Conservation (phyloP, 148 eudicot species). For the Arctostaphylos glauca region DNA sequence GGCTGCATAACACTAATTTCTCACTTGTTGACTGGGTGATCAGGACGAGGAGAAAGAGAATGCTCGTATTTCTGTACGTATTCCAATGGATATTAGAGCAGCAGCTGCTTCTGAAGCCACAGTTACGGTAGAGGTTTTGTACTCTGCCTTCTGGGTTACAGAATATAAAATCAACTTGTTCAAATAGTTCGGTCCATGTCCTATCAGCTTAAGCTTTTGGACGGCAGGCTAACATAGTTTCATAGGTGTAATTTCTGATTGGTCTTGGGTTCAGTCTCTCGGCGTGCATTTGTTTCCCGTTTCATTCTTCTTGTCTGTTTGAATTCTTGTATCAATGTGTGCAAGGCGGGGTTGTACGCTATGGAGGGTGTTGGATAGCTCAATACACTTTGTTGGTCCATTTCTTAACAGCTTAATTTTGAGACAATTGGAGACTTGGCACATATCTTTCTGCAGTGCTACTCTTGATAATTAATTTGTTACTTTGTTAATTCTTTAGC, state of each 20-base stretch:
- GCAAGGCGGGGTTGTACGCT: not conserved
- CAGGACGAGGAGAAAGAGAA: slow-evolving; percentile 35
- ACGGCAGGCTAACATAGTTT: not conserved
- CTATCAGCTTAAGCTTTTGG: not conserved
- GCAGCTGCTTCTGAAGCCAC: slow-evolving; percentile 21
- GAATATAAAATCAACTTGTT: not conserved
- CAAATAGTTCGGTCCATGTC: not conserved
- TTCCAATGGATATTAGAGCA: slow-evolving; percentile 22
- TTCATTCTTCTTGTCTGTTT: not conserved
- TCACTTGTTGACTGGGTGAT: slow-evolving; percentile 11
- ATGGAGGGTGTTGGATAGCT: not conserved
- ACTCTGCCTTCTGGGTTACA: not conserved
- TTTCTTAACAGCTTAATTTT: not conserved
- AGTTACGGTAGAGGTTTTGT: slow-evolving; percentile 24
- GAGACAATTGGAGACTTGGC: not conserved
- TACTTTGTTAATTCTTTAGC: slow-evolving; percentile 1
- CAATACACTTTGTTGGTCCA: not conserved
- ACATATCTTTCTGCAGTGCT: not conserved
- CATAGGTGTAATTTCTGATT: not conserved
- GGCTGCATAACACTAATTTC: slow-evolving; percentile 18
- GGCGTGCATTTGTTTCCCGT: not conserved
- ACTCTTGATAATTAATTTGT: not conserved
- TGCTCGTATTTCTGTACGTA: slow-evolving; percentile 24
- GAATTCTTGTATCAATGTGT: not conserved
- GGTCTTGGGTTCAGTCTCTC: not conserved